Evolutionary conservation across 2,329 filamentous ascomycete genomes (phyloP).

Genomic region (Neonectria faginata): DNA sequence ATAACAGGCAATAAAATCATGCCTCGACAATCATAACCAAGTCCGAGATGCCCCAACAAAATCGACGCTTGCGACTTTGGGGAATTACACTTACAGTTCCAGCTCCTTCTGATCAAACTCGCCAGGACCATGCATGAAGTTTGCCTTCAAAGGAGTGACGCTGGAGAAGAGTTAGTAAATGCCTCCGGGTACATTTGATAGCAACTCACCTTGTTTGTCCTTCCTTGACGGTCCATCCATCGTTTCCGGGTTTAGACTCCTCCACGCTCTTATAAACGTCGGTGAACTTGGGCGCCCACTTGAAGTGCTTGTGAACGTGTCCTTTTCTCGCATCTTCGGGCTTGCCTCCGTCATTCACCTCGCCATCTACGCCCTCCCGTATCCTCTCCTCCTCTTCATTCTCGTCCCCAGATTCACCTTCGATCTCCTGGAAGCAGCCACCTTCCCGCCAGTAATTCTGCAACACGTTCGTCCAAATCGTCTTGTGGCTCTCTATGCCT

Average conservation of each 20-base stretch:
- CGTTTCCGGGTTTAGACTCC: constrained; percentile 81
- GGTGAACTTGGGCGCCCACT: constrained; percentile 89
- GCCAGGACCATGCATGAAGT: constrained; percentile 83
- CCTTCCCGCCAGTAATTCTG: constrained; percentile 92
- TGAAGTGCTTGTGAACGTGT: constrained; percentile 88
- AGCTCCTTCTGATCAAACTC: constrained; percentile 77
- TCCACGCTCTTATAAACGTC: constrained; percentile 92
- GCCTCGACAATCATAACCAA: constrained; percentile 35
- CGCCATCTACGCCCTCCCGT: constrained; percentile 70
- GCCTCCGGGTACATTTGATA: background rate
- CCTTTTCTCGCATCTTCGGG: constrained; percentile 49
- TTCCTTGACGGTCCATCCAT: constrained; percentile 92
- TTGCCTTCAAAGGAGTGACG: constrained; percentile 90
- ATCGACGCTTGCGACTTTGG: constrained; percentile 37
- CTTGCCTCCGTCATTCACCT: constrained; percentile 53
- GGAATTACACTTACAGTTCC: constrained; percentile 77
- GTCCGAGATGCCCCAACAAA: constrained; percentile 20
- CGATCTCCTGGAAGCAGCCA: constrained; percentile 86
- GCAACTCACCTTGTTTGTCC: constrained; percentile 80
- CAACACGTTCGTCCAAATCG: constrained; percentile 86
- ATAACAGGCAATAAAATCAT: constrained; percentile 46
- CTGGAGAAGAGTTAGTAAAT: constrained; percentile 57
- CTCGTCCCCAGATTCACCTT: constrained; percentile 71
- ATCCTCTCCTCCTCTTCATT: constrained; percentile 80
- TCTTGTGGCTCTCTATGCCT: constrained; percentile 76